Conservation (phyloP, 2,329 filamentous ascomycete species). For the Gyromitra esculenta region DNA sequence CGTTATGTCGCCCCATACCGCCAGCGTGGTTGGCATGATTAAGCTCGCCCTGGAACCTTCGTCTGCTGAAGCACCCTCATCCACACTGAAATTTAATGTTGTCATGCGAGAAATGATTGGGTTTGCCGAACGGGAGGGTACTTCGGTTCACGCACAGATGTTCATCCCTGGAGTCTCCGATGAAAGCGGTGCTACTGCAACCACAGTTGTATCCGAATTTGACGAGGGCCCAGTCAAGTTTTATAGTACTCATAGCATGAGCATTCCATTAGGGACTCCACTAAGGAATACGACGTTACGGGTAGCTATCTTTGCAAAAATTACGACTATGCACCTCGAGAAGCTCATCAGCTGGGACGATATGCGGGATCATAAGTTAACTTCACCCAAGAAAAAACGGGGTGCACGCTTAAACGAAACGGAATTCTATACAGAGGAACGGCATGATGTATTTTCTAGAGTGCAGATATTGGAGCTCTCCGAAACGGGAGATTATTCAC, state of each 20-base stretch:
- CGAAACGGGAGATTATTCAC: constrained; percentile 88
- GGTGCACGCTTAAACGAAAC: constrained; percentile 82
- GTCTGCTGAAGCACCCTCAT: constrained; percentile 87
- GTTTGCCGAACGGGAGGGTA: constrained; percentile 94
- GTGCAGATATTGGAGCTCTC: constrained; percentile 91
- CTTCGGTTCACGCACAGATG: constrained; percentile 94
- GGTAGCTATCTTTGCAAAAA: constrained; percentile 89
- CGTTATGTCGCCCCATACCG: constrained; percentile 90
- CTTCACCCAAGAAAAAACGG: constrained; percentile 68
- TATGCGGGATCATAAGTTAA: constrained; percentile 78
- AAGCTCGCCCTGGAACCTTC: constrained; percentile 92
- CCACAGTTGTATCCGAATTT: constrained; percentile 91
- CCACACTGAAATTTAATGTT: constrained; percentile 96
- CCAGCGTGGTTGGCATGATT: constrained; percentile 87
- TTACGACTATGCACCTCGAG: constrained; percentile 92
- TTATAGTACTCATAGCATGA: constrained; percentile 98
- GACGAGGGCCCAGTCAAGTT: constrained; percentile 93
- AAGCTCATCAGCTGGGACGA: constrained; percentile 99
- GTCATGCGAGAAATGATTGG: constrained; percentile 97
- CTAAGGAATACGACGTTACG: constrained; percentile 76
- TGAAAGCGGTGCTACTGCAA: constrained; percentile 90
- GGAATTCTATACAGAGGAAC: constrained; percentile 91
- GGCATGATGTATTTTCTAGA: constrained; percentile 88
- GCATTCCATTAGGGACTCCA: constrained; percentile 80
- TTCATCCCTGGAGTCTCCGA: constrained; percentile 92